Conservation (phyloP, 129 eudicot genomes). For the Deinandra increscens region DNA sequence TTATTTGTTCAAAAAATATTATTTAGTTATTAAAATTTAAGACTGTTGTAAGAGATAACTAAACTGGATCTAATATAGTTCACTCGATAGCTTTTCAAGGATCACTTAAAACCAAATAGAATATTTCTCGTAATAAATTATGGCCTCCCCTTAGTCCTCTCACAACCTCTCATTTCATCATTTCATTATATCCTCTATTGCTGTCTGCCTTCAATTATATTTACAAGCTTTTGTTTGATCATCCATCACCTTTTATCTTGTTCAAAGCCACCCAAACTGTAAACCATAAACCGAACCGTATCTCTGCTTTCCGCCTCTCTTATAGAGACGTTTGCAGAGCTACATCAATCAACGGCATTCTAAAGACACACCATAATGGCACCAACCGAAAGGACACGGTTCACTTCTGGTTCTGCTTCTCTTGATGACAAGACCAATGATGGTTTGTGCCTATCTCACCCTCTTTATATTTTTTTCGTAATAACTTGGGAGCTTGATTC, state of each 20-base stretch:
- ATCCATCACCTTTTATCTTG: not conserved
- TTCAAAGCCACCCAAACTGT: constrained; percentile 1
- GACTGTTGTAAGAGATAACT: too few species aligned
- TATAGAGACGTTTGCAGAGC: constrained; percentile 37
- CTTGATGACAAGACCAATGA: constrained; percentile 19
- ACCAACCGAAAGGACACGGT: constrained; percentile 19
- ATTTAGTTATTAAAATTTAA: too few species aligned
- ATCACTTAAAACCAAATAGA: not conserved
- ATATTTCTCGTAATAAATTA: not conserved
- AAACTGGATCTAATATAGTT: not conserved
- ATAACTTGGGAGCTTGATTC: too few species aligned
- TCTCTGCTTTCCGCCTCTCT: constrained; percentile 37
- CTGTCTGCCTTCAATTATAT: not conserved
- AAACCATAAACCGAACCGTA: not conserved
- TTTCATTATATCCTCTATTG: not conserved
- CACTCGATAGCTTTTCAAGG: not conserved
- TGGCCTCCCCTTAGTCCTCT: constrained; percentile 33
- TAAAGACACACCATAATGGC: constrained; percentile 17
- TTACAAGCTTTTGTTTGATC: not conserved
- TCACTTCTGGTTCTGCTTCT: constrained; percentile 3
- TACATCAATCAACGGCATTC: not conserved
- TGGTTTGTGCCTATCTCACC: constrained; percentile 17
- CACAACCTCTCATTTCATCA: constrained; percentile 32
- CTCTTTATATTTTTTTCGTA: not conserved
- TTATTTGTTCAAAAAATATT: too few species aligned